phyloP scores from a whole-genome alignment of 1,284 basidiomycete genomes.

The Ganoderma resinaceum region DNA sequence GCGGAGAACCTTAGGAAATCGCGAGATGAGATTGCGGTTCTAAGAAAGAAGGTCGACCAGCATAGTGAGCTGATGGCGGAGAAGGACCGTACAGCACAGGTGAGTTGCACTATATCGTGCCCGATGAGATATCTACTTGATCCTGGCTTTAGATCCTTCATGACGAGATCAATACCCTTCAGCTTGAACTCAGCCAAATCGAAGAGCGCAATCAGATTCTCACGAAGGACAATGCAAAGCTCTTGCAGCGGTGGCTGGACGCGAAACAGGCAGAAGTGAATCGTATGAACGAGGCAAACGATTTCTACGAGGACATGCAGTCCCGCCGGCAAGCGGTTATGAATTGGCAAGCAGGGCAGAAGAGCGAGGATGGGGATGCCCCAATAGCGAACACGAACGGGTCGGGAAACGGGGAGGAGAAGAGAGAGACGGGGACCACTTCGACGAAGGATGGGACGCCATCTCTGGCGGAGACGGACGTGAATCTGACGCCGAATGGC shows the following conservation, averaged over 20 bases:
- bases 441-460: conserved; percentile 76
- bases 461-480: conserved; percentile 68
- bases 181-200: conserved; percentile 90
- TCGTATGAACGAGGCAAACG: conserved; percentile 92
- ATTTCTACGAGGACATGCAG: conserved; percentile 84
- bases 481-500: conserved; percentile 89
- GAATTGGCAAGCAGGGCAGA: conserved; percentile 50
- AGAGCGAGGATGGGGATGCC: conserved; percentile 36
- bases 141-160: conserved; percentile 74
- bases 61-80: conserved; percentile 86
- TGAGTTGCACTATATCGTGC: conserved; percentile 40
- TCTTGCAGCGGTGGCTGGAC: conserved; percentile 95
- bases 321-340: conserved; percentile 66
- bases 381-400: conserved; percentile 37
- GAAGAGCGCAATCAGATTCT: conserved; percentile 87
- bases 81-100: conserved; percentile 90
- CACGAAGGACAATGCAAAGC: conserved; percentile 91
- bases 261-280: conserved; percentile 93
- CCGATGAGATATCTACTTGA: not conserved
- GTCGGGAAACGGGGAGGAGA: conserved; percentile 78
- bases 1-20: conserved; percentile 78
- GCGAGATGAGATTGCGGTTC: conserved; percentile 72
- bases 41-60: conserved; percentile 84
- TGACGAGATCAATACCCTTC: conserved; percentile 91
- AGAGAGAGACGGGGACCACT: conserved; percentile 53